Base-by-base conservation (phyloP, 2,329 filamentous ascomycete species). In the Venturia oleaginea region DNA sequence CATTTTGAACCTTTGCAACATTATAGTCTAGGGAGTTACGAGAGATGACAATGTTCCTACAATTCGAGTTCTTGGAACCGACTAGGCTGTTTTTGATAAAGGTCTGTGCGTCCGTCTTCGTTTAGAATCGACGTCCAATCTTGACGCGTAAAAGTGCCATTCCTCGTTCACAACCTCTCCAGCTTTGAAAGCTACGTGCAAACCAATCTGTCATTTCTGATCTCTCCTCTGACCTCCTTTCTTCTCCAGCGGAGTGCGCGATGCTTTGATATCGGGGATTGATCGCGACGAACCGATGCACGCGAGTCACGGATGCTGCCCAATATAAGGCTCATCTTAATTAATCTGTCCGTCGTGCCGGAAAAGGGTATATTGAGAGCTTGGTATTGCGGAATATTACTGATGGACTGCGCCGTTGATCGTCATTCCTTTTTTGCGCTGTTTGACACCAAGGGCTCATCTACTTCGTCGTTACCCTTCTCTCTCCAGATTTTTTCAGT, bases 11-110 rank as follows among this genome's bases (percentile, higher is more conserved):
- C 13, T 6, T 5, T 22, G 42, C 3, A 22, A n/a, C n/a, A n/a
- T 11, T 19, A 22, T n/a, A 6, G 19, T 22, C 19, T 22, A 5
- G 42, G 42, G 24, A 30, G 48, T 30, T 30, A 54, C 48, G 11
- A 30, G 48, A 54, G 27, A 54, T 43, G n/a, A 24, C 43, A 48
- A 13, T 6, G 19, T 27, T 32, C 5, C 13, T 34, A n/a, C 13
- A 57, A 57, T 57, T 57, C 30, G 27, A 57, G 17, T n/a, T 57
- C 51, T 19, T 57, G 51, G 51, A 57, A 57, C 51, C 51, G 51
- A 8, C 51, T 57, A 34, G 30, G 3, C 19, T 34, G 15, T 2
- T 57, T n/a, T n/a, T 15, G 46, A 10, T 1, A 15, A 2, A 15
- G 38, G 17, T 51, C 46, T 22, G 46, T 51, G 22, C 46, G 15